Base-by-base conservation (phyloP, 2,329 filamentous ascomycete genomes). In the Colletotrichum sublineola region DNA sequence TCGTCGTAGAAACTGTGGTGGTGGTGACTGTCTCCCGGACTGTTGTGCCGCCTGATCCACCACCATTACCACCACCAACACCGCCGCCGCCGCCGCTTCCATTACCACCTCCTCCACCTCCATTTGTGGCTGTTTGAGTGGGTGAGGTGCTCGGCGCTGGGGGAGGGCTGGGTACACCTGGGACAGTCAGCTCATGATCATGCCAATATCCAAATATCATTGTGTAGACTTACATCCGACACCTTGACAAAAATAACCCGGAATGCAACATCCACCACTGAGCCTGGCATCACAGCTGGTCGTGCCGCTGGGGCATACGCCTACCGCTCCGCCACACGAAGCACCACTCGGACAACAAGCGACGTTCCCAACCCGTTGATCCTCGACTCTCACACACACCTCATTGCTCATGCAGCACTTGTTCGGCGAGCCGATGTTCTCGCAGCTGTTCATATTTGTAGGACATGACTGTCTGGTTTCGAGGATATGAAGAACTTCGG, bases 181-280 rank as follows among this genome's bases (percentile, higher is more conserved):
- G 18, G 57, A 20, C 9, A 55, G 64, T 74, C n/a, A 75, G 73
- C 73, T 18, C 18, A 42, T 15, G 8, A 31, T 48, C 75, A 66
- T 29, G 63, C 48, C 8, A 14, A 12, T 36, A 57, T 14, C 5
- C 5, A 14, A 31, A n/a, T 5, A 5, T 7, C 1, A 29, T 57
- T 48, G 31, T 42, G 38, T 67, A 38, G 73, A 87, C 86, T 87
- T 83, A 91, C 93, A 96, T 33, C 93, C 93, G 68, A 91, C 83
- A 24, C 91, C 91, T 69, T 89, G 85, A 76, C 93, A 96, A 1
- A 88, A 84, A 77, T 90, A 95, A 5, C 92, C 92, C 0, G 90
- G 85, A 14, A 95, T 90, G 79, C 93, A 96, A 78, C 93, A 96
- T 2, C 93, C 93, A 18, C 93, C 93, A 3, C 93, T 93, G 0